phyloP scores from a whole-genome alignment of 345 rosid genomes.

The Trapa bicornis region DNA sequence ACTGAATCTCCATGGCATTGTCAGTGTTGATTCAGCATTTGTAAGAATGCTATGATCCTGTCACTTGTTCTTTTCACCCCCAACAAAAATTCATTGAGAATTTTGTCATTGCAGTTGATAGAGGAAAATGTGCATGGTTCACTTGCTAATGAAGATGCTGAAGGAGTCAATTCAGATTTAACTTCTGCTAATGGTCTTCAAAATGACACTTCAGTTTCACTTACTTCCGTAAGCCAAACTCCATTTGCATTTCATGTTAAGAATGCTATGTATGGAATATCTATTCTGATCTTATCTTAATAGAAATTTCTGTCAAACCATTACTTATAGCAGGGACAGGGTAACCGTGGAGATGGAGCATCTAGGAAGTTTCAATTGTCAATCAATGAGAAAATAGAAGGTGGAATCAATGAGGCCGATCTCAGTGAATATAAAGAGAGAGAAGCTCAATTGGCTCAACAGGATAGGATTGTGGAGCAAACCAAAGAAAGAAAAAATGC shows the following conservation, averaged over 20 bases:
- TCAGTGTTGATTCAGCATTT: slow-evolving; percentile 33
- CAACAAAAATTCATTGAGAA: neutral
- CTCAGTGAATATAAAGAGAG: slow-evolving; percentile 33
- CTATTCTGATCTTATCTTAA: too few species aligned
- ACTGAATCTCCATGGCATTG: slow-evolving; percentile 42
- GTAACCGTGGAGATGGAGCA: slow-evolving; percentile 15
- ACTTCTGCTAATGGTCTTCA: slow-evolving; percentile 11
- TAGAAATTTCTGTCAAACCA: neutral
- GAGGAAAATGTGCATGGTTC: slow-evolving; percentile 22
- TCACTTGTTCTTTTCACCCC: neutral
- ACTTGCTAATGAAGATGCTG: slow-evolving; percentile 9
- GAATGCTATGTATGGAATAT: neutral
- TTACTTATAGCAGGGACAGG: slow-evolving; percentile 24
- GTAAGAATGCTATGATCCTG: slow-evolving; percentile 12
- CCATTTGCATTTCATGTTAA: neutral
- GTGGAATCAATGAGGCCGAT: slow-evolving; percentile 31
- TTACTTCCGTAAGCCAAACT: slow-evolving; percentile 10
- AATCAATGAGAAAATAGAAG: slow-evolving; percentile 28
- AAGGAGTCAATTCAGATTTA: slow-evolving; percentile 10
- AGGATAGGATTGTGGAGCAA: slow-evolving; percentile 35
- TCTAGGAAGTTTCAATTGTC: slow-evolving; percentile 28
- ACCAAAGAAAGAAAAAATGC: slow-evolving; percentile 47
- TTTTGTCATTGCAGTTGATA: slow-evolving; percentile 26
- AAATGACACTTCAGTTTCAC: slow-evolving; percentile 12
- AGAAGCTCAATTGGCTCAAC: slow-evolving; percentile 36